A percentile compares a stretch with the other conserved stretches of the same genome.
phyloP scores from a whole-genome alignment of 805 yeast species.

The Wickerhamiella alocasiicola region DNA sequence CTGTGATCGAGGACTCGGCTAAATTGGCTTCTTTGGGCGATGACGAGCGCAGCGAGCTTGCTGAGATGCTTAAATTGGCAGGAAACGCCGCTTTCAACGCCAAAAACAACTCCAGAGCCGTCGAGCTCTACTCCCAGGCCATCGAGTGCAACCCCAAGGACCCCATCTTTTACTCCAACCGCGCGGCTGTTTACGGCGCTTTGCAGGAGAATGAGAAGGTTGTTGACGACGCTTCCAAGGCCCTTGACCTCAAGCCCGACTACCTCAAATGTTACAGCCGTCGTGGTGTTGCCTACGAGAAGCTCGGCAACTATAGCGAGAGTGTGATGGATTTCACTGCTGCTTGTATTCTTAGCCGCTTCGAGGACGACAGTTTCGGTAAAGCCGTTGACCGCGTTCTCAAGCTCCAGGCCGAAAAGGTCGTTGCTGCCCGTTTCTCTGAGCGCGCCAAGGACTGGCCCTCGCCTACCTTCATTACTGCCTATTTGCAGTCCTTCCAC shows the following conservation, averaged over 20 bases:
- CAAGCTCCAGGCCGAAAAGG: constrained; percentile 62
- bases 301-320: constrained; percentile 60
- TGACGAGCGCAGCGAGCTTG: constrained; percentile 36
- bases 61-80: constrained; percentile 70
- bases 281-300: constrained; percentile 87
- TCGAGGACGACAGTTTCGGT: constrained; percentile 66
- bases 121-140: constrained; percentile 69
- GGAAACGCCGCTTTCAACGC: constrained; percentile 72
- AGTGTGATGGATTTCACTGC: constrained; percentile 90
- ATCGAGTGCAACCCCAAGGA: constrained; percentile 54
- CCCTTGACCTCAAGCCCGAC: constrained; percentile 75
- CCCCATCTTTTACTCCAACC: constrained; percentile 84
- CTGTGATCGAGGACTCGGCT: constrained; percentile 24
- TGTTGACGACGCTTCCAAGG: constrained; percentile 75
- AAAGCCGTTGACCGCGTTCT: constrained; percentile 76
- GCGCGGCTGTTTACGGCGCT: constrained; percentile 91
- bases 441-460: constrained; percentile 50
- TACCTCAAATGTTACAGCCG: constrained; percentile 85
- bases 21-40: constrained; percentile 19
- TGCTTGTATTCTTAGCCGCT: constrained; percentile 72
- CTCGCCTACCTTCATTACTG: constrained; percentile 49
- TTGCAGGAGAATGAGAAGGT: constrained; percentile 71
- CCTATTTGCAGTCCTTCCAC: constrained; percentile 81
- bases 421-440: constrained; percentile 38
- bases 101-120: constrained; percentile 62